Percentiles rank a stretch among this genome's conserved stretches.
These are phyloP conservation scores for Lodderomyces parapsilosis DNA, from an alignment of 1,139 yeast genomes.

Conservation along the genomic window DNA sequence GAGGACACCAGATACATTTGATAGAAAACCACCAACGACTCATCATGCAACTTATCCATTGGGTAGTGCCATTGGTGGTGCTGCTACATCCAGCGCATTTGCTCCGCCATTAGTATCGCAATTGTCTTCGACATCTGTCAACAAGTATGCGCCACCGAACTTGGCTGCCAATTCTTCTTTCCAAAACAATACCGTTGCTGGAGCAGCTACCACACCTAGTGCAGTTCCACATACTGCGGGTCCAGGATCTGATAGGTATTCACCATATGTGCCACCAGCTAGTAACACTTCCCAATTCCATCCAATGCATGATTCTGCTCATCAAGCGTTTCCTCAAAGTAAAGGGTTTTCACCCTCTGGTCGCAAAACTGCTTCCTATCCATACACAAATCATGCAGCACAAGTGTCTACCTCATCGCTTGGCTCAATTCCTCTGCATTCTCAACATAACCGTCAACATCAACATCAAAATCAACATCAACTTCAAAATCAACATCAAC, in stretches of 20 bases:
- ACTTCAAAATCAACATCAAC: too few species aligned
- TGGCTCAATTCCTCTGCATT: constrained; percentile 10
- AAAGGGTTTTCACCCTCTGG: constrained; percentile 10
- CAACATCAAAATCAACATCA: constrained; percentile 3
- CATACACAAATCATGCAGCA: constrained; percentile 8
- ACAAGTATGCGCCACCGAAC: constrained; percentile 19
- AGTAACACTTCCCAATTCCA: background rate
- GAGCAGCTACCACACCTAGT: constrained; percentile 5
- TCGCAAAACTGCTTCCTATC: constrained; percentile 7
- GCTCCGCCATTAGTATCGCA: constrained; percentile 17
- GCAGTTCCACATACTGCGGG: constrained; percentile 1
- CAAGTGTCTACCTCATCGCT: constrained; percentile 14
- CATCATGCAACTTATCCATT: constrained; percentile 1
- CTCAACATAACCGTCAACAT: background rate
- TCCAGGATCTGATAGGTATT: background rate
- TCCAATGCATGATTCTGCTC: background rate
- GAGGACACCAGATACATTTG: constrained; percentile 5
- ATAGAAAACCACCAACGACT: constrained; percentile 7
- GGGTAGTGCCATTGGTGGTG: background rate
- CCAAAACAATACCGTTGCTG: constrained; percentile 17
- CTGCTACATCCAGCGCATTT: background rate
- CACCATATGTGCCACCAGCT: background rate
- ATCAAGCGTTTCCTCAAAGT: background rate
- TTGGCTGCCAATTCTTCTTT: constrained; percentile 5
- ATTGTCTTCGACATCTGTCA: constrained; percentile 17